Percentiles rank a stretch among this genome's conserved stretches.
These are phyloP conservation scores for Penstemon eatonii DNA, from an alignment of 257 asterid species.

Conservation along the genomic window DNA sequence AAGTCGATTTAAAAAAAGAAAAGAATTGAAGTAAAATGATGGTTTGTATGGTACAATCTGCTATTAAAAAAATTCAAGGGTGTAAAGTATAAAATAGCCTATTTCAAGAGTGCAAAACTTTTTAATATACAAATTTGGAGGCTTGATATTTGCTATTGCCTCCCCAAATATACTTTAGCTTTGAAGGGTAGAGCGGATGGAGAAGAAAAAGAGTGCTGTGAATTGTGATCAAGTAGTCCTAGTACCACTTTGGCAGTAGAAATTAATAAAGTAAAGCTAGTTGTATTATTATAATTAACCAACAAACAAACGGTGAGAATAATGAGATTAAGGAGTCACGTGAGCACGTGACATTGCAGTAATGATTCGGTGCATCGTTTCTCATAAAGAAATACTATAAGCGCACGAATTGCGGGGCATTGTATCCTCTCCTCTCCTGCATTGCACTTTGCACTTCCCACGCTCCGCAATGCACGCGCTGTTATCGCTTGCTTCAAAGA, in stretches of 20 bases:
- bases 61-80: too few species aligned
- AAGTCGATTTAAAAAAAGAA: too few species aligned
- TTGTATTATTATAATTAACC: slow-evolving; percentile 4
- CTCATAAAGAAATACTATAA: slow-evolving; percentile 37
- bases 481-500: background rate
- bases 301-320: slow-evolving; percentile 27
- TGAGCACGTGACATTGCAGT: slow-evolving; percentile 80
- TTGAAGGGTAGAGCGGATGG: background rate
- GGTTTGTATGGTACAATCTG: too few species aligned
- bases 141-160: too few species aligned
- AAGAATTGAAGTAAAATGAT: too few species aligned
- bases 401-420: slow-evolving; percentile 83
- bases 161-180: background rate
- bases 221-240: slow-evolving; percentile 13
- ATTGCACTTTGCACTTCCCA: slow-evolving; percentile 13
- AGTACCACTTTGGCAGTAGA: background rate
- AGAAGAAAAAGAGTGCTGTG: slow-evolving; percentile 19
- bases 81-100: too few species aligned
- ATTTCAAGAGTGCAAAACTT: too few species aligned
- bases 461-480: slow-evolving; percentile 26
- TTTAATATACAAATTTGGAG: too few species aligned
- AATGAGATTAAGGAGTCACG: slow-evolving; percentile 61
- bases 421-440: slow-evolving; percentile 28
- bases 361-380: slow-evolving; percentile 78
- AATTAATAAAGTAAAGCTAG: slow-evolving; percentile 1